phyloP scores from a whole-genome alignment of 306 rosid species.

The Amphicarpaea edgeworthii region DNA sequence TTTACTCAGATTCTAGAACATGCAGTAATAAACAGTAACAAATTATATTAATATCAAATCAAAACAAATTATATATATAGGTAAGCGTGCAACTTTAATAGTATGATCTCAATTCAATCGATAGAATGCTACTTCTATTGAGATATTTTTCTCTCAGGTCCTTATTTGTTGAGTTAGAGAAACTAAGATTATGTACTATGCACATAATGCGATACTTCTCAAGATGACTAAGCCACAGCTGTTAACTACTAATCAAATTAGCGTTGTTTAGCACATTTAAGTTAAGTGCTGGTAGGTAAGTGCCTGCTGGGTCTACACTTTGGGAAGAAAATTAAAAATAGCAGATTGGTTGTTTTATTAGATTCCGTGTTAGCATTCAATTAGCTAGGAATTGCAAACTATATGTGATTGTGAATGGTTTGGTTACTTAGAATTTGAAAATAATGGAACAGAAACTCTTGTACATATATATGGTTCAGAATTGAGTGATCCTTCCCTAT shows the following conservation, averaged over 20 bases:
- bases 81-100: background rate
- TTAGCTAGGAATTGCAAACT: conserved; percentile 16
- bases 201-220: background rate
- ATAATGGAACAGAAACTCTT: conserved; percentile 18
- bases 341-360: background rate
- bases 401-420: background rate
- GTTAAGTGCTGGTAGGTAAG: conserved; percentile 26
- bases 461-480: conserved; percentile 12
- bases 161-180: background rate
- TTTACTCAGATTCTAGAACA: background rate
- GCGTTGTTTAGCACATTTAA: conserved; percentile 1
- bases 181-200: background rate
- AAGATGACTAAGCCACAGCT: background rate
- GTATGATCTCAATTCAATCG: too few species aligned
- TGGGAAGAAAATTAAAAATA: background rate
- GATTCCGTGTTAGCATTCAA: conserved; percentile 8
- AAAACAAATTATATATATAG: background rate
- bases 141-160: background rate
- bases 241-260: conserved; percentile 22
- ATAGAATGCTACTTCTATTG: background rate
- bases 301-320: conserved; percentile 30
- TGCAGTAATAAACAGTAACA: background rate
- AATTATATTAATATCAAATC: background rate
- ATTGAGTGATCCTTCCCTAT: conserved; percentile 32
- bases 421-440: background rate